Evolutionary conservation across 805 yeast species (phyloP).

Genomic region (Scheffersomyces spartinae): DNA sequence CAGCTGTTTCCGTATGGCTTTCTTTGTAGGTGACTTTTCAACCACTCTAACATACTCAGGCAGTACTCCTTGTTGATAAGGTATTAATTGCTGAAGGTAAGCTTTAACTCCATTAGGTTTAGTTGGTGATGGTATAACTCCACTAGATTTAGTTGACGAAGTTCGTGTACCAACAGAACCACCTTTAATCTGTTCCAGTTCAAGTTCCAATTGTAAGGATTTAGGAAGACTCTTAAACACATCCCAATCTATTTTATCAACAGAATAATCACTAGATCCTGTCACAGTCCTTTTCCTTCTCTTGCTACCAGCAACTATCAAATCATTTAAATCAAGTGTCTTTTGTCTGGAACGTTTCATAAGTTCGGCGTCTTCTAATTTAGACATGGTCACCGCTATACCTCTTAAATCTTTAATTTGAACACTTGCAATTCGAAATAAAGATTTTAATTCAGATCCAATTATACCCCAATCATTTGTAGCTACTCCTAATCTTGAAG

Average conservation of each 20-base stretch:
- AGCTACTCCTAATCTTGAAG: slow-evolving; percentile 47
- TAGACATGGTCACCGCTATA: slow-evolving; percentile 56
- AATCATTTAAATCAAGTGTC: slow-evolving; percentile 6
- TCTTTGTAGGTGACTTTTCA: too few species aligned
- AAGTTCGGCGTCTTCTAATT: slow-evolving; percentile 32
- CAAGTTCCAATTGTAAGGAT: too few species aligned
- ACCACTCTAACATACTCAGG: too few species aligned
- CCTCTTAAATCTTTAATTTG: slow-evolving; percentile 70
- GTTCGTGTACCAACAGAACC: too few species aligned
- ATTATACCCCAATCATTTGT: slow-evolving; percentile 52
- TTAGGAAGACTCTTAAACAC: slow-evolving; percentile 64
- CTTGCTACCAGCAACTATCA: slow-evolving; percentile 6
- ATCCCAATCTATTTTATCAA: slow-evolving; percentile 50
- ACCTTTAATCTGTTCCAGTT: too few species aligned
- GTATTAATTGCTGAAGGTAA: too few species aligned
- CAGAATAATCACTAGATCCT: too few species aligned
- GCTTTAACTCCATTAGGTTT: too few species aligned
- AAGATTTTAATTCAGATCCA: slow-evolving; percentile 43
- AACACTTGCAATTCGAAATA: slow-evolving; percentile 44
- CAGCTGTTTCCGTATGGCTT: too few species aligned
- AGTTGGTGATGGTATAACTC: too few species aligned
- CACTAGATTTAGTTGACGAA: too few species aligned
- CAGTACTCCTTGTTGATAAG: too few species aligned
- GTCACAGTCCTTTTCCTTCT: slow-evolving; percentile 2
- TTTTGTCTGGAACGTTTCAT: slow-evolving; percentile 5